Evolutionary conservation across 1,284 basidiomycete genomes (phyloP).

Genomic region (Abortiporus biennis): DNA sequence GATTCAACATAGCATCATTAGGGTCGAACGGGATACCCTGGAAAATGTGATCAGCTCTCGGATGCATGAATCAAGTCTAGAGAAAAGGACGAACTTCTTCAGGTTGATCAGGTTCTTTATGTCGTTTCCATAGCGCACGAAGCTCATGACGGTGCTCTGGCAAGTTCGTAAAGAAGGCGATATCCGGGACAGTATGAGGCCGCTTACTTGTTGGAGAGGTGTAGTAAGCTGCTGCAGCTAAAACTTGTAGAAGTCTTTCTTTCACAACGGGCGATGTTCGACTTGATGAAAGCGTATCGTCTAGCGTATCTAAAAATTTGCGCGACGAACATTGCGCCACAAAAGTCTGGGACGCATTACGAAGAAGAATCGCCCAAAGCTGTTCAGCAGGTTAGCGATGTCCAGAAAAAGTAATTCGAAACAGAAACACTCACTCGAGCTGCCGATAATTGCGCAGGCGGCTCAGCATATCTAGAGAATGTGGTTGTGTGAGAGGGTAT

Average conservation of each 20-base stretch:
- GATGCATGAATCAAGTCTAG: background rate
- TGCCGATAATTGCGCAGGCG: constrained; percentile 63
- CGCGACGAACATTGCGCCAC: constrained; percentile 62
- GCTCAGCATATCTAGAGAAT: constrained; percentile 58
- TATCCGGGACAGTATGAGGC: too few species aligned
- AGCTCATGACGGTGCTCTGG: too few species aligned
- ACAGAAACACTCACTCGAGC: constrained; percentile 44
- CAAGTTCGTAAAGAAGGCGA: too few species aligned
- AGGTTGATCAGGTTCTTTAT: constrained; percentile 65
- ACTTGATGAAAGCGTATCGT: constrained; percentile 54
- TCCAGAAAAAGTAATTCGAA: background rate
- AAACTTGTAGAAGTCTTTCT: constrained; percentile 64
- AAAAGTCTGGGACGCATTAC: constrained; percentile 62
- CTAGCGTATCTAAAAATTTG: constrained; percentile 71
- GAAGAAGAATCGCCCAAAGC: constrained; percentile 83
- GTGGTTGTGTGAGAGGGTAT: too few species aligned
- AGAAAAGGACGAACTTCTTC: constrained; percentile 43
- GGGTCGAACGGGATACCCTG: constrained; percentile 69
- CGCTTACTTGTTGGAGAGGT: constrained; percentile 45
- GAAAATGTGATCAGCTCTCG: background rate
- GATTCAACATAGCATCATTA: constrained; percentile 72
- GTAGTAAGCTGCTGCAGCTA: constrained; percentile 67
- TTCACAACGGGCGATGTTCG: constrained; percentile 67
- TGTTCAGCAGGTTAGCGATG: constrained; percentile 21
- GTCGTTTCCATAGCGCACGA: constrained; percentile 69